Conservation (phyloP, 129 eudicot genomes). For the Kitagawia praeruptora region DNA sequence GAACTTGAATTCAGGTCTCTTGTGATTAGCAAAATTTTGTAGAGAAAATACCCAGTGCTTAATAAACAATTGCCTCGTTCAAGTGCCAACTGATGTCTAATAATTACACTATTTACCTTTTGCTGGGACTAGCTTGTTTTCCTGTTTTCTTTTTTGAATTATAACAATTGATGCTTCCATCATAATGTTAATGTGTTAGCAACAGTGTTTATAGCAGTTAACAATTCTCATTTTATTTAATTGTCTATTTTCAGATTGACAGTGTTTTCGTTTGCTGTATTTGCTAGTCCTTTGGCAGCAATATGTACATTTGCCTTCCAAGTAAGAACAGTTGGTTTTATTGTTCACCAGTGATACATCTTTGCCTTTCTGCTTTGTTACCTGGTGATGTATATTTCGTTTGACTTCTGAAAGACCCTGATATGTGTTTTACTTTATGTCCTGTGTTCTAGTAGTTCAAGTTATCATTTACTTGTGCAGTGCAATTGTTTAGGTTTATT, state of each 20-base stretch:
- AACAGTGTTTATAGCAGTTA: not conserved
- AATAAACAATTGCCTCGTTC: not conserved
- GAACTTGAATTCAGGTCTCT: not conserved
- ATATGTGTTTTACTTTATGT: not conserved
- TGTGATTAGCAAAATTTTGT: not conserved
- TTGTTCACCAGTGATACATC: not conserved
- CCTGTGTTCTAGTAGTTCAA: not conserved
- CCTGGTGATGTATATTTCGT: not conserved
- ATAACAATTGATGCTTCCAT: not conserved
- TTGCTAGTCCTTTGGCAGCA: slow-evolving; percentile 48
- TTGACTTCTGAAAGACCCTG: not conserved
- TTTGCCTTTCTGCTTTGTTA: not conserved
- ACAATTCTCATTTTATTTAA: not conserved
- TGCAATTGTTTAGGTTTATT: not conserved
- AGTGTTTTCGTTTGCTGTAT: slow-evolving; percentile 46
- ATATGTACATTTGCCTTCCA: slow-evolving; percentile 45
- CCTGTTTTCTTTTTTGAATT: not conserved
- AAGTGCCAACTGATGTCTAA: not conserved
- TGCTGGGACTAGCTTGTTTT: not conserved
- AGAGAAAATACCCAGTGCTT: not conserved
- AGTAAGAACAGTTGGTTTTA: slow-evolving; percentile 30
- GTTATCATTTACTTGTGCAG: not conserved
- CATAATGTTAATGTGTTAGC: not conserved
- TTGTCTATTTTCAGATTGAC: slow-evolving; percentile 44
- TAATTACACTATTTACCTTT: not conserved